Evolutionary conservation across 805 yeast species (phyloP), one percentile per base, ranked within the genome.

Genomic region (Saturnispora hagleri): DNA sequence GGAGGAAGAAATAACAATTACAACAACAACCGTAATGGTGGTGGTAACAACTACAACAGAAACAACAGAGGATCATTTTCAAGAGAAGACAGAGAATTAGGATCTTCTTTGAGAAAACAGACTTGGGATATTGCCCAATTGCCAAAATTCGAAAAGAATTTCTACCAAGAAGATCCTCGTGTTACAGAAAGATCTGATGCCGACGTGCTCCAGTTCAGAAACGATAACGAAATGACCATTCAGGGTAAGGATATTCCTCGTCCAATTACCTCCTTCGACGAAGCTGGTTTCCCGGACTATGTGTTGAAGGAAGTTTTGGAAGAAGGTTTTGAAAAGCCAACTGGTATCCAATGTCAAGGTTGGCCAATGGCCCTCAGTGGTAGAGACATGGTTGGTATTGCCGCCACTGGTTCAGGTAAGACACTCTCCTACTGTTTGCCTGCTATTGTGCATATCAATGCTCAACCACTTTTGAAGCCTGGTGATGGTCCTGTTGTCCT

Each of bases 361-460:
- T 93, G 99, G 99, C 99, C 99, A 58, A 93, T 93, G 99, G 99
- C 99, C 65, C 77, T 90, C 54, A 82, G 91, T 62, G 99, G 99
- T 76, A 88, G 98, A 75, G 98, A 93, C 70, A 86, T 93, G 91
- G 87, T 93, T 72, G 99, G 99, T 79, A 85, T 93, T 69, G 98
- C 99, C 53, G 86, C 97, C 61, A 93, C 99, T 60, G 99, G 99
- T 73, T 90, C 97, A 52, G 99, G 99, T 79, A 93, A 93, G 78
- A 93, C 99, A 57, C 77, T 93, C 63, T 88, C 97, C 42, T 93
- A 91, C 78, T 89, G 97, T 77, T 77, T 93, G 66, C 99, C 99
- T 59, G 86, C 93, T 59, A 93, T 93, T 67, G 96, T 91, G 53
- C 99, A 91, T 73, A 91, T 90, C 73, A 91, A 93, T 65, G 99